Conservation (phyloP, 2,329 filamentous ascomycete species). For the Aspergillus sp. region DNA sequence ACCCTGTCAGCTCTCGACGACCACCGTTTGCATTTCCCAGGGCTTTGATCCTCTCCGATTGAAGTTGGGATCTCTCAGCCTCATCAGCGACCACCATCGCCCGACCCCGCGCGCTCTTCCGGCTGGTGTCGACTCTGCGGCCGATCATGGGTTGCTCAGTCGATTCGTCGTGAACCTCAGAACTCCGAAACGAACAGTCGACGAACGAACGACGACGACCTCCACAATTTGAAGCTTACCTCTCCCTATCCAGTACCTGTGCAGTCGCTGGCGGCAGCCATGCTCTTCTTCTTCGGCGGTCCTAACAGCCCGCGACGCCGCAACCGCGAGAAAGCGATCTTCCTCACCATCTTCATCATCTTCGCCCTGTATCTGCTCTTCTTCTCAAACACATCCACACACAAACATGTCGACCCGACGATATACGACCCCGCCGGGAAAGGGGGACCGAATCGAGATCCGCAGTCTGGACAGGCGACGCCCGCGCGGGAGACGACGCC, state of each 20-base stretch:
- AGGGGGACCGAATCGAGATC: conserved; percentile 20
- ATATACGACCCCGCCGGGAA: conserved; percentile 17
- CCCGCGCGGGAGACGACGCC: conserved; percentile 24
- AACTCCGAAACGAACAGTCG: not conserved
- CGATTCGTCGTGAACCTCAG: conserved; percentile 14
- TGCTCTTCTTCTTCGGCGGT: conserved; percentile 41
- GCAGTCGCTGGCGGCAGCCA: conserved; percentile 23
- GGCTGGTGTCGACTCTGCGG: conserved; percentile 15
- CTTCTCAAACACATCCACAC: conserved; percentile 29
- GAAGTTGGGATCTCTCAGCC: not conserved
- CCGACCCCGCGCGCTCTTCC: not conserved
- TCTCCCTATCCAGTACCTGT: not conserved
- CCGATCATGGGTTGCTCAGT: conserved; percentile 16
- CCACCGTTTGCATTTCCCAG: not conserved
- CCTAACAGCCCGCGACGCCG: conserved; percentile 40
- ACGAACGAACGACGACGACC: not conserved
- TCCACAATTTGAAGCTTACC: not conserved
- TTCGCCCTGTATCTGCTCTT: conserved; percentile 40
- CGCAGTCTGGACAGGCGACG: conserved; percentile 24
- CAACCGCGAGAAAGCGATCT: conserved; percentile 39
- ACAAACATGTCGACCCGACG: conserved; percentile 12
- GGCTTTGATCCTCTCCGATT: not conserved
- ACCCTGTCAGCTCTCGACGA: not conserved
- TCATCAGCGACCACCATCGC: not conserved
- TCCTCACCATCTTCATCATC: conserved; percentile 39